Base-by-base conservation (phyloP, 495 filamentous ascomycete genomes). In the Penicillium egyptiacum region DNA sequence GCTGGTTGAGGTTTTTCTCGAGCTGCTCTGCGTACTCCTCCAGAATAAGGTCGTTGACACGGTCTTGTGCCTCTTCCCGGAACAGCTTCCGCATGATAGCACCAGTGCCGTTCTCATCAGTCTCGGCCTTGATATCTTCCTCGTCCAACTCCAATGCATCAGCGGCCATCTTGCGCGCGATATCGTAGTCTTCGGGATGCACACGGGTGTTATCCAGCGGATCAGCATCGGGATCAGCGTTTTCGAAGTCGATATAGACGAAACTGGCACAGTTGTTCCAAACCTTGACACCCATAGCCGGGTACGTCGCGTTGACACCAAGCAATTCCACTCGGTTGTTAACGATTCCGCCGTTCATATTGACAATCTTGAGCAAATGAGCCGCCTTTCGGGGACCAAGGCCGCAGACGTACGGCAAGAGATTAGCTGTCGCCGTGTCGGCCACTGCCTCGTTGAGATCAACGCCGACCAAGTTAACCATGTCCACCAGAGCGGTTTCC, bases 251-350 rank as follows among this genome's bases (percentile, higher is more conserved):
- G 56, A 98, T 88, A 64, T 83, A 92, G 10, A 98, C 76, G 74
- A 97, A 98, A 72, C 92, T 96, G 35, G 95, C 92, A 59, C 90
- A 95, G 65, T 98, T 98, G 70, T 90, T 90, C 87, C 91, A 98
- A 10, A 98, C 90, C 47, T 87, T 87, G 33, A 90, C 87, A 12
- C 90, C 90, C 64, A 98, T 88, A 6, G 94, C 92, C 0, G 88
- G 88, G 46, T 88, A 85, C 51, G 87, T 86, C 26, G 92, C 88
- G 1, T 86, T 82, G 57, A 96, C 88, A 58, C 92, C 94, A 28
- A 96, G 82, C 44, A 98, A 83, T 65, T 96, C 91, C 49, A 86
- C 86, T 17, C 94, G 84, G 42, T 88, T 88, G 55, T 82, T 84
- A 30, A 98, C 87, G 25, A 86, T 77, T 5, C 93, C 92, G 7